Percentiles rank a stretch among this genome's conserved stretches.
Conservation (phyloP, 2,329 filamentous ascomycete species). For the Ascochyta fabae region DNA sequence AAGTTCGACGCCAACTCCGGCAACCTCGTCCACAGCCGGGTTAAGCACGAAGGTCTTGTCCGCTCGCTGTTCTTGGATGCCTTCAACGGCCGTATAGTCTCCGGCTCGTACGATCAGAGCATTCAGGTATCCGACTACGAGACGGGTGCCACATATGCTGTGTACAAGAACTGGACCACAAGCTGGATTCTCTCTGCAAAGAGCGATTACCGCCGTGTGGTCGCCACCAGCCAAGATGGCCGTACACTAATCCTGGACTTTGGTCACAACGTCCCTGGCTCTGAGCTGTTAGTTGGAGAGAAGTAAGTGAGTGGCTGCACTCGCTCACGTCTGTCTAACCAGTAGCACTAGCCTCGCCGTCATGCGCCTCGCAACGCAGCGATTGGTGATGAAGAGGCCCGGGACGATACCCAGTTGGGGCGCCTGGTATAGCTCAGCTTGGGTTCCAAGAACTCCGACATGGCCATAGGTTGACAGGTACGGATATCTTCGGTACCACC, state of each 20-base stretch:
- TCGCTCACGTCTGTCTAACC: background rate
- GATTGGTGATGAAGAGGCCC: background rate
- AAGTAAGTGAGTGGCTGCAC: slow-evolving; percentile 4
- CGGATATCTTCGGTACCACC: background rate
- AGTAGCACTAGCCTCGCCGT: slow-evolving; percentile 1
- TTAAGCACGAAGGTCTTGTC: slow-evolving; percentile 84
- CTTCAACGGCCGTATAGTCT: slow-evolving; percentile 83
- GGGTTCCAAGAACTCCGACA: background rate
- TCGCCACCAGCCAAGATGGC: slow-evolving; percentile 93
- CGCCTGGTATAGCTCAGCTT: background rate
- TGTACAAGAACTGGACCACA: slow-evolving; percentile 92
- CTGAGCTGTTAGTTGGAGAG: slow-evolving; percentile 54
- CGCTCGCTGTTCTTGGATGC: slow-evolving; percentile 90
- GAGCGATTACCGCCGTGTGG: slow-evolving; percentile 91
- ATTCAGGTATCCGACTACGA: slow-evolving; percentile 94
- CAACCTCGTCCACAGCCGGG: slow-evolving; percentile 78
- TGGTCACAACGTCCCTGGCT: slow-evolving; percentile 65
- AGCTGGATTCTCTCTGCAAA: slow-evolving; percentile 98
- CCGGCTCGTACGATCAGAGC: slow-evolving; percentile 92
- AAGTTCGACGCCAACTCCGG: slow-evolving; percentile 95
- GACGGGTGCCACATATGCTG: slow-evolving; percentile 76
- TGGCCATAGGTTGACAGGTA: background rate
- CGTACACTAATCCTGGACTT: slow-evolving; percentile 95
- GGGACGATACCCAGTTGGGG: background rate
- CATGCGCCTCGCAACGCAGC: background rate